Base-by-base conservation (phyloP, 2,329 filamentous ascomycete genomes). In the Nannizziopsis barbatae region DNA sequence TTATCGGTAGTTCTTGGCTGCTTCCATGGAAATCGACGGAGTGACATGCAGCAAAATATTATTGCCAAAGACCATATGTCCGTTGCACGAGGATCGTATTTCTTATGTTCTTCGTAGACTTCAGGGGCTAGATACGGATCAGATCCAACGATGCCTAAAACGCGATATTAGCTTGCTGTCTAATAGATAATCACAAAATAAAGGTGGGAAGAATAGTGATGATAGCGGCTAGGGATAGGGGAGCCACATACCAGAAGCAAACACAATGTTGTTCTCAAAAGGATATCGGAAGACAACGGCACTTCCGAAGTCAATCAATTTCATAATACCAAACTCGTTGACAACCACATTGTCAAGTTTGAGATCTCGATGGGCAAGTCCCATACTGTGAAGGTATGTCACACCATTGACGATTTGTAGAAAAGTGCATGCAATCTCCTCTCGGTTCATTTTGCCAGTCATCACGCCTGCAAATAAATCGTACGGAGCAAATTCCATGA, bases 1-100 rank as follows among this genome's bases (percentile, higher is more conserved):
- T 94, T 96, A 65, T 98, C 92, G 2, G 86, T 86, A 63, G 88
- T 71, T 36, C 89, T 80, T 3, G 92, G 92, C 32, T 93, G 81
- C 70, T 98, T 98, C 92, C 92, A 98, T 0, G 92, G 92, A 62
- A 98, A 98, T 32, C 92, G 75, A 17, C 92, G 79, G 37, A 98
- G 73, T 4, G 87, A 92, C 92, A 98, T 98, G 72, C 92, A 98
- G 68, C 92, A 96, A 69, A 90, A 98, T 48, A 98, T 96, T 58
- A 98, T 98, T 14, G 90, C 92, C 51, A 98, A 74, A 9, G 92
- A 98, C 92, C 92, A 98, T 51, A 98, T 88, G 68, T 98, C 92
- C 1, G 90, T 86, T 5, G 88, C 86, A 53, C 89, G 84, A 1
- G 92, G 88, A 60, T 98, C 89, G 64, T 98, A 98, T 62, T 88